Conservation (phyloP, 2,329 filamentous ascomycete species). For the Fusarium kyushuense region DNA sequence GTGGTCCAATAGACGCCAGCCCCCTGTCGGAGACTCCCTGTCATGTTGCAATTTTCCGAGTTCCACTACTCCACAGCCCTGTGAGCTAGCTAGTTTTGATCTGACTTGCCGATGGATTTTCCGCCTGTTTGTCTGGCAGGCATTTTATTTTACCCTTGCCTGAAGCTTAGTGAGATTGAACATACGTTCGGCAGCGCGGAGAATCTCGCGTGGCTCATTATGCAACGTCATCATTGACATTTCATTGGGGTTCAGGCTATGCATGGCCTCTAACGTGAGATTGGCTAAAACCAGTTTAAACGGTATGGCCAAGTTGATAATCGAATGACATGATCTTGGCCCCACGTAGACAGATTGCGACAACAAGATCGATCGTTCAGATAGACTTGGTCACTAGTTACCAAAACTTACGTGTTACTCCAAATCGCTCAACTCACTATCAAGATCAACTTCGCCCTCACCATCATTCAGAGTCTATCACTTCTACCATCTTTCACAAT, state of each 20-base stretch:
- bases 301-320: not conserved
- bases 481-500: not conserved
- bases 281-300: not conserved
- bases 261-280: not conserved
- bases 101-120: not conserved
- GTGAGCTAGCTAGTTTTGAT: not conserved
- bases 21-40: not conserved
- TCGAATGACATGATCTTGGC: not conserved
- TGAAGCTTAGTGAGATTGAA: not conserved
- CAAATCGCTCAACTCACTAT: too few species aligned
- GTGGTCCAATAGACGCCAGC: not conserved
- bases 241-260: not conserved
- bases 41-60: not conserved
- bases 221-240: not conserved
- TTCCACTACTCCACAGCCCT: not conserved
- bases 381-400: not conserved
- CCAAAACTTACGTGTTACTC: not conserved
- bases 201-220: not conserved
- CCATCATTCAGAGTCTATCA: not conserved
- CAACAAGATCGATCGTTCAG: not conserved
- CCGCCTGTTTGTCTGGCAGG: not conserved
- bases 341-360: not conserved
- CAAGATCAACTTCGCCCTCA: not conserved
- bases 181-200: not conserved
- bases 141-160: not conserved